Conservation (phyloP, 495 filamentous ascomycete genomes). For the Paragyromitra xinjiangensis region DNA sequence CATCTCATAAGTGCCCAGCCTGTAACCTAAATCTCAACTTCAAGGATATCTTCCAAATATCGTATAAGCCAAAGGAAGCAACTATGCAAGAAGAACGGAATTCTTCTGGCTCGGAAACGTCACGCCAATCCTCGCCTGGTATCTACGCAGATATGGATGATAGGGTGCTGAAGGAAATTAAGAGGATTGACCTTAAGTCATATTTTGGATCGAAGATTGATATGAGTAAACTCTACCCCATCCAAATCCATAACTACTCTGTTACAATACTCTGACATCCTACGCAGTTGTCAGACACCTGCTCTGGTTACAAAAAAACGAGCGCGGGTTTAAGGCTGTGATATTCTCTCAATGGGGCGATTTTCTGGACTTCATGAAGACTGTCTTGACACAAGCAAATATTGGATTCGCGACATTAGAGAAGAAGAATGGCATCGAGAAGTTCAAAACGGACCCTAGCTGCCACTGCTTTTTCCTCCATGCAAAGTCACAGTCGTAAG, state of each 20-base stretch:
- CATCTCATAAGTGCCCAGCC: slow-evolving; percentile 73
- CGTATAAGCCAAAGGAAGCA: slow-evolving; percentile 77
- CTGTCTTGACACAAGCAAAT: slow-evolving; percentile 71
- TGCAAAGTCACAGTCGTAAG: slow-evolving; percentile 77
- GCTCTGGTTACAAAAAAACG: slow-evolving; percentile 81
- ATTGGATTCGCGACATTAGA: slow-evolving; percentile 78
- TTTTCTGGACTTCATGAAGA: slow-evolving; percentile 77
- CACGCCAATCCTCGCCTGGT: background rate
- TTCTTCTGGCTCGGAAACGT: slow-evolving; percentile 23
- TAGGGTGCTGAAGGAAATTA: slow-evolving; percentile 77
- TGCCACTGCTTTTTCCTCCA: slow-evolving; percentile 88
- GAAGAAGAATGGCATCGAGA: slow-evolving; percentile 67
- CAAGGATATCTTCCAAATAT: slow-evolving; percentile 80
- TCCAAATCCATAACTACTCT: background rate
- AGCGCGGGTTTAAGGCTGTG: slow-evolving; percentile 88
- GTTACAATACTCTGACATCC: background rate
- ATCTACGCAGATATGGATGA: slow-evolving; percentile 83
- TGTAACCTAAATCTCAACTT: slow-evolving; percentile 74
- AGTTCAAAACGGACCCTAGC: slow-evolving; percentile 77
- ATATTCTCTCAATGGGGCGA: slow-evolving; percentile 87
- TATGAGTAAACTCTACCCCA: slow-evolving; percentile 57
- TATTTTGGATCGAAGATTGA: slow-evolving; percentile 92
- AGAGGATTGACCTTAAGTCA: slow-evolving; percentile 76
- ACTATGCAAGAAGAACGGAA: slow-evolving; percentile 72
- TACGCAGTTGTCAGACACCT: slow-evolving; percentile 74